A percentile compares a stretch with the other conserved stretches of the same genome.
Evolutionary conservation across 2,329 filamentous ascomycete species (phyloP).

Genomic region (Mycosphaerella sp.): DNA sequence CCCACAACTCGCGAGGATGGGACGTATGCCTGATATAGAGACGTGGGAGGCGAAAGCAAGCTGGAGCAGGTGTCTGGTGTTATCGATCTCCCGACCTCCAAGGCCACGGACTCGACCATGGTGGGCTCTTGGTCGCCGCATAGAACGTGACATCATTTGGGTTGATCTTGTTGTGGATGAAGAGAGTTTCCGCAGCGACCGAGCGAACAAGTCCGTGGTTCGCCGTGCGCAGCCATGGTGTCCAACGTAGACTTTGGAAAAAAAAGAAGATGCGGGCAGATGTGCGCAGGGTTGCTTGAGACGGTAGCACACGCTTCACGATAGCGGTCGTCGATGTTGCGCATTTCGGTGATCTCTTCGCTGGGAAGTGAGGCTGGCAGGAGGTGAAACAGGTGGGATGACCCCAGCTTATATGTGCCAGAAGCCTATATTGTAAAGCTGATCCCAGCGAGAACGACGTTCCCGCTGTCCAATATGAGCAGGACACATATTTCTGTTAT

Average conservation of each 20-base stretch:
- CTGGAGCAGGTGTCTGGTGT: background rate
- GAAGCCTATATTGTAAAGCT: slow-evolving; percentile 1
- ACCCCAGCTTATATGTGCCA: slow-evolving; percentile 8
- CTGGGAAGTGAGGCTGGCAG: slow-evolving; percentile 6
- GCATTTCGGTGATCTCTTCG: slow-evolving; percentile 3
- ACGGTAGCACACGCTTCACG: background rate
- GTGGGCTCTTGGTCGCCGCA: slow-evolving; percentile 1
- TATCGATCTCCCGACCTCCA: background rate
- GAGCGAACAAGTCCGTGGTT: background rate
- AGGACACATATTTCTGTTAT: slow-evolving; percentile 4
- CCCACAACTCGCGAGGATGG: slow-evolving; percentile 1
- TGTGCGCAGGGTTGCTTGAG: background rate
- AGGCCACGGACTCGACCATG: background rate
- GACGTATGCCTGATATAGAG: slow-evolving; percentile 2
- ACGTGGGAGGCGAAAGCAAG: background rate
- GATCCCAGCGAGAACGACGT: slow-evolving; percentile 1
- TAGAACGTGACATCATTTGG: slow-evolving; percentile 5
- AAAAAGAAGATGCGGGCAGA: background rate
- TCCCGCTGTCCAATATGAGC: slow-evolving; percentile 5
- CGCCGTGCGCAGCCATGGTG: slow-evolving; percentile 6
- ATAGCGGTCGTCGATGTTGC: slow-evolving; percentile 1
- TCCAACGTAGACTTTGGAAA: background rate
- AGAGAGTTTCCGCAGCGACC: background rate
- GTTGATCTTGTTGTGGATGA: background rate
- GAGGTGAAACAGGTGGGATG: slow-evolving; percentile 1